Base-by-base conservation (phyloP, 2,329 filamentous ascomycete genomes). In the Neofusicoccum ribis region DNA sequence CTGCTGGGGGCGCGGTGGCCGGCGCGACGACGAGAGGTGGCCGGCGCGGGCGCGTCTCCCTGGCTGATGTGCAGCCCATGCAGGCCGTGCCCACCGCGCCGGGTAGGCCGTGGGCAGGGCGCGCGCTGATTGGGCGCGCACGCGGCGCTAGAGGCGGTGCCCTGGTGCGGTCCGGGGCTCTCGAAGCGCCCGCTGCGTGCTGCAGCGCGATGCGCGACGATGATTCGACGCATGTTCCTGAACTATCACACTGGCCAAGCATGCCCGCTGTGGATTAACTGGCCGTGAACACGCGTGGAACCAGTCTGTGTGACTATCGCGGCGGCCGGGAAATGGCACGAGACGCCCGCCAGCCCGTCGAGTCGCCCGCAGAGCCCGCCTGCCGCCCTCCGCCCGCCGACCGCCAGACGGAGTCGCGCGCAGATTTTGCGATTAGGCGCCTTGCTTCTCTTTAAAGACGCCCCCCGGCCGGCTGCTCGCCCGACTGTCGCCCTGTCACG, bases 371-470 rank as follows among this genome's bases (percentile, higher is more conserved):
- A 31, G 6, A 31, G 27, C 27, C 27, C 27, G 27, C 27, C 27
- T 44, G 54, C 52, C 36, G 52, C 37, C n/a, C 52, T 37, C 37
- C 37, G n/a, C 37, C 36, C 23, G 41, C 41, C 54, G 39, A 59
- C 39, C 56, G 54, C 41, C 41, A 59, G 54, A 59, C 46, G 54
- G 39, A 37, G 56, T 34, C 31, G 31, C 50, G 50, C 50, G 56
- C 41, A 60, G 56, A 60, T 12, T 60, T 47, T 60, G 56, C 56
- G 34, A 59, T 43, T 65, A 65, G 63, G 47, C 63, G 63, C 63
- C 63, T 47, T 46, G 56, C 56, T 46, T 43, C 56, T 60, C 56
- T 60, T 60, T 60, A 60, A 60, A 60, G 56, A 47, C 47, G 56
- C 31, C 41, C 56, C 56, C 56, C 44, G 56, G 56, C 50, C 23